Percentiles rank a stretch among this genome's conserved stretches.
phyloP scores from a whole-genome alignment of 2,329 filamentous ascomycete genomes.

The Ampelomyces quisqualis region DNA sequence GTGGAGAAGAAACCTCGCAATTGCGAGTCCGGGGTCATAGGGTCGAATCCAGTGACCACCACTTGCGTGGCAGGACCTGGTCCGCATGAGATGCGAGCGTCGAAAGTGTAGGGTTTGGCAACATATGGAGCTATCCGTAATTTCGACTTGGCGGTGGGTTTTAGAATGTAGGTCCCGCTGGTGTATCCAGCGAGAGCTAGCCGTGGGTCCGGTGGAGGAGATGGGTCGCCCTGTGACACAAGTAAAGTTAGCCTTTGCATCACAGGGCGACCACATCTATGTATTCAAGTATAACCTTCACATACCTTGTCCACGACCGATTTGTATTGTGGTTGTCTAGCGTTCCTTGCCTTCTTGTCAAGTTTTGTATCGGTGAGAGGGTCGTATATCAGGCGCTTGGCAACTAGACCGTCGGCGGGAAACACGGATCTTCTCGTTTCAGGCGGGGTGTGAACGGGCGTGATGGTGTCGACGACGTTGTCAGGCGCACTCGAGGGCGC shows the following conservation, averaged over 20 bases:
- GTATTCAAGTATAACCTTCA: conserved; percentile 33
- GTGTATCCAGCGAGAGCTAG: conserved; percentile 66
- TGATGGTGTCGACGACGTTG: conserved; percentile 52
- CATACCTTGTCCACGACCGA: conserved; percentile 53
- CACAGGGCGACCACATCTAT: conserved; percentile 44
- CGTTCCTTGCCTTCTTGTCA: conserved; percentile 52
- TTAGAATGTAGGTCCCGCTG: conserved; percentile 48
- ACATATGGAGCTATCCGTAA: conserved; percentile 74
- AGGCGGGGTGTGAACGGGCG: conserved; percentile 47
- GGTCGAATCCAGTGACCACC: conserved; percentile 94
- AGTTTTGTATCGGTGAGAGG: conserved; percentile 62
- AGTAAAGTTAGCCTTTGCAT: conserved; percentile 46
- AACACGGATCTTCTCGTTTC: conserved; percentile 51
- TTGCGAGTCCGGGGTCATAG: conserved; percentile 76
- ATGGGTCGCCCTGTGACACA: conserved; percentile 70
- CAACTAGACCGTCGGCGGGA: conserved; percentile 56
- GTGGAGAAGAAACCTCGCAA: conserved; percentile 73
- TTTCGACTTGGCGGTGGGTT: conserved; percentile 65
- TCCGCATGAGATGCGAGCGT: conserved; percentile 79
- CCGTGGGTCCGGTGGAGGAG: conserved; percentile 78
- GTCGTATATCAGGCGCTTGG: conserved; percentile 62
- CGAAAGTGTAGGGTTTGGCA: conserved; percentile 77
- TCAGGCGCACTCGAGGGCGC: conserved; percentile 36
- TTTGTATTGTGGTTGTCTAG: conserved; percentile 52
- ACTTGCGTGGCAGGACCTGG: conserved; percentile 88